Evolutionary conservation across 192 early-diverging fungal genomes (phyloP).

Genomic region (Rhizoclosmatium sp.): DNA sequence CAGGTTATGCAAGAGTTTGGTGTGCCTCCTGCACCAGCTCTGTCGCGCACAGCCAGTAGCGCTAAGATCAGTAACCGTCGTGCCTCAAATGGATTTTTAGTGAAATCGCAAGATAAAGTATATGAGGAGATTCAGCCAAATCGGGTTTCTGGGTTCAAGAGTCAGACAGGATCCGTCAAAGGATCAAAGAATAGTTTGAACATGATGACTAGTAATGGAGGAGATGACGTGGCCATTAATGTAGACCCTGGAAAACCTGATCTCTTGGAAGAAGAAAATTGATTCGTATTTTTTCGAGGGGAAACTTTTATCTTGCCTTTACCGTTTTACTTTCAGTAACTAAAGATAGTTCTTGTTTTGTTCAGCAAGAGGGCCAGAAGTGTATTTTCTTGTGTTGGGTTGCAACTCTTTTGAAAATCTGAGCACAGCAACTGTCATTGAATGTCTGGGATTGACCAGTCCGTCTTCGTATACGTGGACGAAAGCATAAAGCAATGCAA

Average conservation of each 20-base stretch:
- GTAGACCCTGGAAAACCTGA: neutral
- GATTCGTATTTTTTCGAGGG: too few relatives aligned
- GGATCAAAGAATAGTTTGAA: constrained; percentile 24
- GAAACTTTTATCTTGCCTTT: too few relatives aligned
- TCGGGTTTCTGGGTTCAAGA: constrained; percentile 9
- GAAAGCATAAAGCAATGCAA: constrained; percentile 55
- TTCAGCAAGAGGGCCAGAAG: too few relatives aligned
- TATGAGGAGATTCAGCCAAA: constrained; percentile 19
- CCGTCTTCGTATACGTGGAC: constrained; percentile 44
- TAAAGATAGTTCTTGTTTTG: too few relatives aligned
- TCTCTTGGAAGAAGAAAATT: too few relatives aligned
- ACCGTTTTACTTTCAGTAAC: too few relatives aligned
- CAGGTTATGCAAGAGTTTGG: constrained; percentile 14
- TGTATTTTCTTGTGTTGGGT: too few relatives aligned
- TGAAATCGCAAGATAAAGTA: constrained; percentile 16
- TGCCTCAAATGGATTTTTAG: constrained; percentile 29
- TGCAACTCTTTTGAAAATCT: too few relatives aligned
- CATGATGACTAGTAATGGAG: neutral
- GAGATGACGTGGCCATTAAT: neutral
- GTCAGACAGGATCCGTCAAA: neutral
- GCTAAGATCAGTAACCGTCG: neutral
- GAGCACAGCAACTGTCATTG: too few relatives aligned
- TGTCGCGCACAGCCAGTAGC: neutral
- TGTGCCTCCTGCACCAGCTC: neutral
- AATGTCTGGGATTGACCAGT: constrained; percentile 30